A percentile compares a stretch with the other conserved stretches of the same genome.
phyloP scores from a whole-genome alignment of 1,284 basidiomycete species.

The Malassezia psittaci region DNA sequence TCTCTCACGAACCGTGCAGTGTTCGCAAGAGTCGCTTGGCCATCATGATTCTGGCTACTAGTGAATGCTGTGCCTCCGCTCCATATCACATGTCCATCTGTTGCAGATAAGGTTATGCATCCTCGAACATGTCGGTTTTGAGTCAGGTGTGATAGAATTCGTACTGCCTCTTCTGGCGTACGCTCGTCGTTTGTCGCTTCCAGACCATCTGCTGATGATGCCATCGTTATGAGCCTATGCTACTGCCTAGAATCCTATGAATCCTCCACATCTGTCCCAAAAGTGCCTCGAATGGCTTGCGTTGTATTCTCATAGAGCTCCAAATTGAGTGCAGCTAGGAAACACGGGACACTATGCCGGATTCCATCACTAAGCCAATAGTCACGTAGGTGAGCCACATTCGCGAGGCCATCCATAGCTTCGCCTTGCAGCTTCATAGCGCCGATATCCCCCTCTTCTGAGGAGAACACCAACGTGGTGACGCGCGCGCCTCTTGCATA shows the following conservation, averaged over 20 bases:
- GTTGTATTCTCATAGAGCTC: constrained; percentile 49
- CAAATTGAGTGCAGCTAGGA: constrained; percentile 52
- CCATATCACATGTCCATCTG: constrained; percentile 13
- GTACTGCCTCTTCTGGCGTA: constrained; percentile 11
- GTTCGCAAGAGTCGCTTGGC: not conserved
- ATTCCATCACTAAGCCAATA: constrained; percentile 51
- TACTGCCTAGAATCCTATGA: not conserved
- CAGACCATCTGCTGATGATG: not conserved
- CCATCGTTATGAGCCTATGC: not conserved
- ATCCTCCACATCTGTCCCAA: constrained; percentile 13
- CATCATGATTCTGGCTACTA: not conserved
- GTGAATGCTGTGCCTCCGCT: constrained; percentile 8
- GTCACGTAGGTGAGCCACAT: constrained; percentile 40
- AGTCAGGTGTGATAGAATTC: constrained; percentile 5
- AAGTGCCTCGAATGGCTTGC: constrained; percentile 16
- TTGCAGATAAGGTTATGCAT: constrained; percentile 4
- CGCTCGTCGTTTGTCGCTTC: not conserved
- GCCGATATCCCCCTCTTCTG: constrained; percentile 52
- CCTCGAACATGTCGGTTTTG: constrained; percentile 7
- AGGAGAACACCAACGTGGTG: constrained; percentile 51
- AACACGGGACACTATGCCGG: constrained; percentile 52
- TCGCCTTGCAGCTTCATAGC: constrained; percentile 52
- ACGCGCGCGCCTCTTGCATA: constrained; percentile 53
- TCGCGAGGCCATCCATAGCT: constrained; percentile 27
- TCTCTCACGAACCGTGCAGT: constrained; percentile 11